Evolutionary conservation across 129 eudicot genomes (phyloP).

Genomic region (Artemisia argyi): DNA sequence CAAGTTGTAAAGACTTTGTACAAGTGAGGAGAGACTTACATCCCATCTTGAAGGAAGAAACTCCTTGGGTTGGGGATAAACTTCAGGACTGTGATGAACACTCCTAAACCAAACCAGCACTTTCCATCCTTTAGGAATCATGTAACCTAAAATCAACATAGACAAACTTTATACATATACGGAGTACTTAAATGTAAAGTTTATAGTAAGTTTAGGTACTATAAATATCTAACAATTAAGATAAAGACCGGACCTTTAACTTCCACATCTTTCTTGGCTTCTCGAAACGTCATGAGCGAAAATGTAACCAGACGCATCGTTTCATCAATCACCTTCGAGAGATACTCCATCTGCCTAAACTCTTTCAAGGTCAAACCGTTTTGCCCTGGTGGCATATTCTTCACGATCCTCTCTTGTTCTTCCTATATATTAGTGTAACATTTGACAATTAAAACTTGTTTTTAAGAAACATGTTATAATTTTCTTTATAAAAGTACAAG

Average conservation of each 20-base stretch:
- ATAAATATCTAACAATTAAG: not conserved
- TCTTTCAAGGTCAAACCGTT: slow-evolving; percentile 73
- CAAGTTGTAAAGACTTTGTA: not conserved
- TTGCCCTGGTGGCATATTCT: slow-evolving; percentile 61
- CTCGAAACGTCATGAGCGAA: slow-evolving; percentile 79
- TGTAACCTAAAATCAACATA: slow-evolving; percentile 51
- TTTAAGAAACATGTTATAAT: not conserved
- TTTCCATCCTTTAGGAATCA: slow-evolving; percentile 93
- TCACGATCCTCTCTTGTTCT: slow-evolving; percentile 75
- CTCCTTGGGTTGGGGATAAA: slow-evolving; percentile 56
- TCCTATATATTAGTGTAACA: slow-evolving; percentile 36
- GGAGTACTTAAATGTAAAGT: not conserved
- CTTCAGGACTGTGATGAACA: slow-evolving; percentile 58
- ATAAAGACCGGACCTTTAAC: slow-evolving; percentile 49
- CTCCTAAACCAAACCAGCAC: slow-evolving; percentile 74
- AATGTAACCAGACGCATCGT: slow-evolving; percentile 82
- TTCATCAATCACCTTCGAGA: slow-evolving; percentile 89
- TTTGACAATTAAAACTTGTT: not conserved
- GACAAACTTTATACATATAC: not conserved
- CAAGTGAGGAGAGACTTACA: slow-evolving; percentile 46
- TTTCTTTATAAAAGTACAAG: not conserved
- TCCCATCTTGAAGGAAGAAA: slow-evolving; percentile 91
- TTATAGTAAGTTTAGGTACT: not conserved
- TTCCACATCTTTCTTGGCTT: slow-evolving; percentile 64
- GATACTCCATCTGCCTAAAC: slow-evolving; percentile 78